Conservation (phyloP, 805 yeast genomes). For the Candida coleopterorum region DNA sequence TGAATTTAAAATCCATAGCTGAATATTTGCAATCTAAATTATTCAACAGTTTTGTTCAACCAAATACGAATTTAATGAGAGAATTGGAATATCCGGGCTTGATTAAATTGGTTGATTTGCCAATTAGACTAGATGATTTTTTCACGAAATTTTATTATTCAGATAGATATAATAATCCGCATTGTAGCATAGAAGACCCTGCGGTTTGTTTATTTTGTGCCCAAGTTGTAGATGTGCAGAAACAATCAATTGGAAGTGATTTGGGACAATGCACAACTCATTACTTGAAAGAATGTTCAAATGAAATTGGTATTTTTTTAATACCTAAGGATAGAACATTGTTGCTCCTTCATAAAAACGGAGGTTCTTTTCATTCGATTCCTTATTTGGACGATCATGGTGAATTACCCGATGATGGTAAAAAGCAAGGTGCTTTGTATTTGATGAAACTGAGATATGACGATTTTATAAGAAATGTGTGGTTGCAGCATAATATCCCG, state of each 20-base stretch:
- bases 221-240: conserved; percentile 61
- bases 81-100: conserved; percentile 60
- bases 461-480: conserved; percentile 57
- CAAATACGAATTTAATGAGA: conserved; percentile 12
- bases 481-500: conserved; percentile 78
- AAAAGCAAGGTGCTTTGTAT: conserved; percentile 66
- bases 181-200: conserved; percentile 53
- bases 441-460: conserved; percentile 60
- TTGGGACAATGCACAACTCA: conserved; percentile 83
- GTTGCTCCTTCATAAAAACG: conserved; percentile 60
- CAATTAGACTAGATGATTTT: conserved; percentile 60
- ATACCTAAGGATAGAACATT: conserved; percentile 65
- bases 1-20: conserved; percentile 35
- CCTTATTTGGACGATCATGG: conserved; percentile 88
- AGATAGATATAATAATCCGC: conserved; percentile 37
- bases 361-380: conserved; percentile 79
- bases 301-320: conserved; percentile 65
- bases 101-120: conserved; percentile 58
- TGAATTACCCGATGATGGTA: conserved; percentile 71
- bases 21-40: conserved; percentile 22
- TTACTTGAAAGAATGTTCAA: conserved; percentile 54
- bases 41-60: conserved; percentile 22
- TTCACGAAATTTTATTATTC: conserved; percentile 56
- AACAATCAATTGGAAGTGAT: conserved; percentile 45
- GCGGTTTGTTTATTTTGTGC: conserved; percentile 88